Evolutionary conservation across 2,329 filamentous ascomycete genomes (phyloP).

Genomic region (Hortaea werneckii): DNA sequence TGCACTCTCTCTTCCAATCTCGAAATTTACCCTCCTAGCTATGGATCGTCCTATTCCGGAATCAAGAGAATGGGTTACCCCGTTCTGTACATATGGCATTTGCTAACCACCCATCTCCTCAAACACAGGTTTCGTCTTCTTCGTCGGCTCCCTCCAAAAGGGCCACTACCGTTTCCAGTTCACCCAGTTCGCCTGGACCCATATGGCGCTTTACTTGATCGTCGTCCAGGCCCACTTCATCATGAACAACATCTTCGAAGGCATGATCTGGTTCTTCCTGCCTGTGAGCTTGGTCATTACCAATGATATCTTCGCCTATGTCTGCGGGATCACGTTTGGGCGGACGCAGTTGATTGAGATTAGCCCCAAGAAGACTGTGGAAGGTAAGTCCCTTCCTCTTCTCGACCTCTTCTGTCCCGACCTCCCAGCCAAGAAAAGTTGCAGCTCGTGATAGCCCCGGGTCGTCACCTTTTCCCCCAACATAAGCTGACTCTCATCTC

Average conservation of each 20-base stretch:
- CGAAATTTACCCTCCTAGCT: too few relatives aligned
- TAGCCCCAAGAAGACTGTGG: constrained; percentile 97
- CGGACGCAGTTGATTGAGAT: constrained; percentile 95
- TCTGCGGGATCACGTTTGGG: constrained; percentile 94
- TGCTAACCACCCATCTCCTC: not conserved
- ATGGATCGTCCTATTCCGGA: too few relatives aligned
- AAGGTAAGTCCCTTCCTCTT: constrained; percentile 32
- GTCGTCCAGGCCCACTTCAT: constrained; percentile 97
- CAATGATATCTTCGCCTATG: constrained; percentile 97
- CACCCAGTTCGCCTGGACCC: constrained; percentile 97
- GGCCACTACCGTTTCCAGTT: constrained; percentile 98
- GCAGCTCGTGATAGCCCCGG: not conserved
- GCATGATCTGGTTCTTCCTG: constrained; percentile 99
- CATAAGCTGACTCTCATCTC: not conserved
- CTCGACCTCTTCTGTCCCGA: too few relatives aligned
- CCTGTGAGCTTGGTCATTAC: constrained; percentile 91
- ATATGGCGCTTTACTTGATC: constrained; percentile 97
- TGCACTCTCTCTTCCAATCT: too few relatives aligned
- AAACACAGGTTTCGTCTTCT: constrained; percentile 81
- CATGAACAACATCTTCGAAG: constrained; percentile 99
- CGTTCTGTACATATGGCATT: too few relatives aligned
- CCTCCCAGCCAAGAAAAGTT: not conserved
- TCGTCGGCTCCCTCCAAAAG: constrained; percentile 86
- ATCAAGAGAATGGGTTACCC: too few relatives aligned
- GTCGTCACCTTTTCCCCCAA: not conserved